These are phyloP conservation scores for Talaromyces sp. DNA, from an alignment of 2,329 filamentous ascomycete genomes.

Conservation along the genomic window DNA sequence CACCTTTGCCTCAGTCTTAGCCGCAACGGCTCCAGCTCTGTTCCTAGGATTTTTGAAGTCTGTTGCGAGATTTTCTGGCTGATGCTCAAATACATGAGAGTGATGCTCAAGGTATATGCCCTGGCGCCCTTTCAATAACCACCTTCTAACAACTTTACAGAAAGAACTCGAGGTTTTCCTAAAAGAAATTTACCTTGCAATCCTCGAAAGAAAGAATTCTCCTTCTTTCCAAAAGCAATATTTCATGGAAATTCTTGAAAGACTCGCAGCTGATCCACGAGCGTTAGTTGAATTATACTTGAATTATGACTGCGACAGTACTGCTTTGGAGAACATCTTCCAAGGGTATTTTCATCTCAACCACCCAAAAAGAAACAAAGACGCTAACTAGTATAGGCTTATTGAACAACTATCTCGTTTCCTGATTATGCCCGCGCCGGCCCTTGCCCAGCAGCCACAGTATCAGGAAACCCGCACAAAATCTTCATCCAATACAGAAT, in stretches of 20 bases:
- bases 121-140: too few species aligned
- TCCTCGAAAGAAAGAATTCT: constrained; percentile 80
- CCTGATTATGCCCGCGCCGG: constrained; percentile 69
- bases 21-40: constrained; percentile 88
- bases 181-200: constrained; percentile 92
- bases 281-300: constrained; percentile 92
- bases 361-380: constrained; percentile 5
- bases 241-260: constrained; percentile 78
- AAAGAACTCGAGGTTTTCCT: constrained; percentile 98
- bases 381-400: constrained; percentile 46
- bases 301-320: constrained; percentile 96
- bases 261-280: constrained; percentile 77
- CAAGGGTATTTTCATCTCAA: constrained; percentile 52
- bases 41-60: constrained; percentile 88
- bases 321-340: constrained; percentile 91
- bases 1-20: constrained; percentile 94
- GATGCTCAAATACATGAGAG: constrained; percentile 88
- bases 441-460: constrained; percentile 74
- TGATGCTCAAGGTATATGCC: constrained; percentile 72
- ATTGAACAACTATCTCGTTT: constrained; percentile 91
- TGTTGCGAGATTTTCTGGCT: constrained; percentile 98
- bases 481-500: constrained; percentile 60
- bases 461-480: constrained; percentile 70
- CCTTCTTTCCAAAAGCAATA: constrained; percentile 88
- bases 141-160: constrained; percentile 35